A percentile compares a stretch with the other conserved stretches of the same genome.
Conservation (phyloP, 306 rosid genomes). For the Casuarina glauca region DNA sequence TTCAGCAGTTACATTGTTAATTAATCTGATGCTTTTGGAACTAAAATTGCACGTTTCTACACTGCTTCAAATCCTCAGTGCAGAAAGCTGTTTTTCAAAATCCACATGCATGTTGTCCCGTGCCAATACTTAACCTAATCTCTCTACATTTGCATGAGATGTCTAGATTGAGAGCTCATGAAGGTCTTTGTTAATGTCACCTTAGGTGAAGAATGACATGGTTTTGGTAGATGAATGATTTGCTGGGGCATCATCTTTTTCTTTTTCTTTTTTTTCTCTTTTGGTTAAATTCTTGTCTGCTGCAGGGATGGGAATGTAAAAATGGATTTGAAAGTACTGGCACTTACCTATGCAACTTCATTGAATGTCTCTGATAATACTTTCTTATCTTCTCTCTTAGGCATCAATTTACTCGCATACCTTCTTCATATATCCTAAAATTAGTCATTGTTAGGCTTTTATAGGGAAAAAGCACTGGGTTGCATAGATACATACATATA, state of each 20-base stretch:
- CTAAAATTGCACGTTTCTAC: background rate
- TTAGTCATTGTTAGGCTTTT: background rate
- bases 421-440: background rate
- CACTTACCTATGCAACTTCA: background rate
- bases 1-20: background rate
- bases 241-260: background rate
- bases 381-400: background rate
- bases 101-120: conserved; percentile 21
- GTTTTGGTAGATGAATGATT: background rate
- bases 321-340: background rate
- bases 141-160: background rate
- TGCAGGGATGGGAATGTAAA: background rate
- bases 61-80: background rate
- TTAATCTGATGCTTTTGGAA: background rate
- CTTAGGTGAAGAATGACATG: background rate
- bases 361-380: background rate
- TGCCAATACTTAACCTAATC: conserved; percentile 34
- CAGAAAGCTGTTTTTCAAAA: background rate
- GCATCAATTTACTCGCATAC: background rate
- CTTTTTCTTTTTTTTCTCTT: background rate
- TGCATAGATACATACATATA: background rate
- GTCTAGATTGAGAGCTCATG: background rate
- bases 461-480: background rate
- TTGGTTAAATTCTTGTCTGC: background rate
- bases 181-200: background rate